Evolutionary conservation across 768 basidiomycete species (phyloP), one percentile per base, ranked within the genome.

Genomic region (Tulasnella sp.): DNA sequence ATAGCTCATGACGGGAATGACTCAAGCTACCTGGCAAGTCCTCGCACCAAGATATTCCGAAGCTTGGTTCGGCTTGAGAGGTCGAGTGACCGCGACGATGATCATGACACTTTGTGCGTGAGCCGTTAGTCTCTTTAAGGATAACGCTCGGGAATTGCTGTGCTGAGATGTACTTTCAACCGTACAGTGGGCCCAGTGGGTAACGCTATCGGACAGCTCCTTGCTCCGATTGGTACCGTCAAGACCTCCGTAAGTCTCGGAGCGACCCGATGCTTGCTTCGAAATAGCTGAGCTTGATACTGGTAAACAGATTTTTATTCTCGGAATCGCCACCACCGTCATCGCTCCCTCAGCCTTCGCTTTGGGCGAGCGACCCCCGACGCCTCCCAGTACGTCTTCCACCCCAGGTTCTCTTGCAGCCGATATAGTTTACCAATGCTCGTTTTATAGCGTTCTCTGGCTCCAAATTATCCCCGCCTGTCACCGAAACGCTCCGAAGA

Each of bases 41-140:
- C 80, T 93, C 11, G 90, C 89, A 6, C 90, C 92, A 1, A 88
- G 86, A 69, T 94, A 90, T 79, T 92, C 92, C 0, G 90, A 94
- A 77, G 86, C 81, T 35, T 94, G 92, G 92, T 94, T 94, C 76
- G 87, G 90, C 74, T 80, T 92, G 66, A 82, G 85, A 73, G 87
- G 88, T 16, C 83, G 92, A 47, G 92, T 89, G 1, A 93, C 92
- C 0, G 90, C 90, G 16, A 94, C 86, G 19, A 86, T 86, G 85
- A 66, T 84, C 35, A 81, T 87, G 69, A 81, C 85, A 9, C 76
- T 86, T 34, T 80, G 85, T 83, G 40, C 17, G 81, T 39, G n/a
- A 74, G 26, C 67, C 69, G 26, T 66, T 11, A 8, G 36, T 26
- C 47, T 22, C 42, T 2, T 5, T 32, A 6, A 14, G 22, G 44